Conservation (phyloP, 2,329 filamentous ascomycete genomes). For the Gyromitra esculenta region DNA sequence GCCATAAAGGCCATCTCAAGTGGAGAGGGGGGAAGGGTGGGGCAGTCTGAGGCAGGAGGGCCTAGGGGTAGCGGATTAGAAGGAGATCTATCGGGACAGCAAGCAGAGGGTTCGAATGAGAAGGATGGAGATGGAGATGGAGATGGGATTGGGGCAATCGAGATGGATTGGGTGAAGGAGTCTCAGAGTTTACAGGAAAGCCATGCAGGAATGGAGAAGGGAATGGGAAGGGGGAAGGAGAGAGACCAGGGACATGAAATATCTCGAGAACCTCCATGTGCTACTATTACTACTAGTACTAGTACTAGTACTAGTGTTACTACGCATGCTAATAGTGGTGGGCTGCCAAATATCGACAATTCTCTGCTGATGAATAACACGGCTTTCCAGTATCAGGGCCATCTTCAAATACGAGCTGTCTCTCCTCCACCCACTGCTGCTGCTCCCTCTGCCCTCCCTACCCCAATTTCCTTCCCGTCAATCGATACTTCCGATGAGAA, state of each 20-base stretch:
- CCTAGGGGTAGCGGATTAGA: background rate
- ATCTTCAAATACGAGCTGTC: background rate
- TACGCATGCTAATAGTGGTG: too few relatives aligned
- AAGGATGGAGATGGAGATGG: background rate
- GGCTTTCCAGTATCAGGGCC: conserved; percentile 3
- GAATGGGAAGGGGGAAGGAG: background rate
- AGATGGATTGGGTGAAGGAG: conserved; percentile 32
- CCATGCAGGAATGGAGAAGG: background rate
- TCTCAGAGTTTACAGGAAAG: conserved; percentile 11
- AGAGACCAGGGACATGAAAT: background rate
- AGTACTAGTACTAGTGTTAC: too few relatives aligned
- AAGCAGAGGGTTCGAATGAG: background rate
- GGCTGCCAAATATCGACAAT: background rate
- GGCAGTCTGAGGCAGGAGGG: background rate
- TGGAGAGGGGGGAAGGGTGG: background rate
- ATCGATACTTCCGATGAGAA: background rate
- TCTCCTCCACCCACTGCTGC: background rate
- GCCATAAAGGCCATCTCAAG: conserved; percentile 25
- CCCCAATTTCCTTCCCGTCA: background rate
- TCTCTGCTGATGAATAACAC: background rate
- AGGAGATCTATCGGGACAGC: conserved; percentile 4
- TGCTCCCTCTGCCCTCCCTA: background rate
- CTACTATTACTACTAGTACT: background rate
- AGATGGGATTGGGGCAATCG: background rate
- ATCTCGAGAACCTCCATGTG: background rate